A percentile compares a stretch with the other conserved stretches of the same genome.
Conservation (phyloP, 306 rosid genomes). For the Casuarina glauca region DNA sequence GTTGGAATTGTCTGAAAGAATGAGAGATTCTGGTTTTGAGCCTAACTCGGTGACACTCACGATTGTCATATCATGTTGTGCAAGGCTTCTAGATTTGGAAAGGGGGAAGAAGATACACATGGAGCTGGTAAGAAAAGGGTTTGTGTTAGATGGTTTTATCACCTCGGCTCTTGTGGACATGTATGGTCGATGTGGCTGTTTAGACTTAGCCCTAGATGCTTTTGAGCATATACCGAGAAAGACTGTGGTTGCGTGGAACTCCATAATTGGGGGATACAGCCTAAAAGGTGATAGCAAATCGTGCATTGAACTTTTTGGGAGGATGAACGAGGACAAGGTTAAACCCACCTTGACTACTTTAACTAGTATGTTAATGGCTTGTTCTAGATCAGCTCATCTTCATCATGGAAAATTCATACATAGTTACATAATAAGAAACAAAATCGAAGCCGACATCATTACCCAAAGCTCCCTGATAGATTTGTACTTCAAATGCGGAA, state of each 20-base stretch:
- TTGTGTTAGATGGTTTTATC: slow-evolving; percentile 44
- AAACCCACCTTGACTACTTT: slow-evolving; percentile 66
- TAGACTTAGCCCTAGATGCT: slow-evolving; percentile 61
- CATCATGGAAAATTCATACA: slow-evolving; percentile 64
- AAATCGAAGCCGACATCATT: slow-evolving; percentile 52
- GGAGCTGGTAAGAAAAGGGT: slow-evolving; percentile 42
- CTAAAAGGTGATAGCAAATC: slow-evolving; percentile 65
- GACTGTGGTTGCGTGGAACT: slow-evolving; percentile 76
- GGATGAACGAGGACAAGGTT: slow-evolving; percentile 60
- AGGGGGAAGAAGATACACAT: slow-evolving; percentile 65
- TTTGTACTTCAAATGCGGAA: slow-evolving; percentile 75
- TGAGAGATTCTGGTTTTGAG: slow-evolving; percentile 59
- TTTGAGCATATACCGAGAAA: slow-evolving; percentile 64
- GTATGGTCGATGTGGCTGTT: slow-evolving; percentile 81
- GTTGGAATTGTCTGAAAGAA: slow-evolving; percentile 45
- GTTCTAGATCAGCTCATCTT: slow-evolving; percentile 55
- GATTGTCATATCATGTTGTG: slow-evolving; percentile 58
- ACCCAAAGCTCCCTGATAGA: slow-evolving; percentile 58
- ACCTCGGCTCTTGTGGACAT: slow-evolving; percentile 75
- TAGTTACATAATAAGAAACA: slow-evolving; percentile 58
- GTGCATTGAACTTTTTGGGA: slow-evolving; percentile 58
- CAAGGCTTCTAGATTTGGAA: slow-evolving; percentile 68
- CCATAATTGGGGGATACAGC: slow-evolving; percentile 63
- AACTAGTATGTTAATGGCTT: slow-evolving; percentile 59
- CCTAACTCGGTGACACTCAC: slow-evolving; percentile 63